Evolutionary conservation across 1,284 basidiomycete species (phyloP).

Genomic region (Meripilus lineatus): DNA sequence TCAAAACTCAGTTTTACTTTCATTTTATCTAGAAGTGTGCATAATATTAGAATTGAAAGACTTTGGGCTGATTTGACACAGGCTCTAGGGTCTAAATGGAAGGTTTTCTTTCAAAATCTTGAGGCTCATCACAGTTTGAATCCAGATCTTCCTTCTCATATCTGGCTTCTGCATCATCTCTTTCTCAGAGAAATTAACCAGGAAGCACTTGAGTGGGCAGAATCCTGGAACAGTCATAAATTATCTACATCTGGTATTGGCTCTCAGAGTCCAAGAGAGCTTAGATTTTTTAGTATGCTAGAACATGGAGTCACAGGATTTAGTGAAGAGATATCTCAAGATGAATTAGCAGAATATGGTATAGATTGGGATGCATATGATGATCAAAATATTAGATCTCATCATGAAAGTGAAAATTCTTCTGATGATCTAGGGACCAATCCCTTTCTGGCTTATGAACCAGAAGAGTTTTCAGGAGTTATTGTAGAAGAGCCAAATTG

Average conservation of each 20-base stretch:
- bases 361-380: slow-evolving; percentile 21
- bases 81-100: slow-evolving; percentile 26
- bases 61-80: slow-evolving; percentile 35
- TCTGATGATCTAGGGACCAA: neutral
- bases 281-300: slow-evolving; percentile 15
- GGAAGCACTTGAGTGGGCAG: slow-evolving; percentile 16
- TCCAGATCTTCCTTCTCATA: slow-evolving; percentile 12
- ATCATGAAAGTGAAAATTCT: slow-evolving; percentile 14
- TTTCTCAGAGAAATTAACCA: slow-evolving; percentile 16
- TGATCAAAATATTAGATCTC: slow-evolving; percentile 14
- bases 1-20: too few species aligned
- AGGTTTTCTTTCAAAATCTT: slow-evolving; percentile 26
- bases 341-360: too few species aligned
- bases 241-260: slow-evolving; percentile 13
- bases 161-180: slow-evolving; percentile 24
- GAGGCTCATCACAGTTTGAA: slow-evolving; percentile 20
- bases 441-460: slow-evolving; percentile 1
- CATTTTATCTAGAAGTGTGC: slow-evolving; percentile 12
- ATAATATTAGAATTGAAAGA: slow-evolving; percentile 19
- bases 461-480: neutral
- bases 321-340: slow-evolving; percentile 8
- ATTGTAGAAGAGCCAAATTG: slow-evolving; percentile 2
- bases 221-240: slow-evolving; percentile 24
- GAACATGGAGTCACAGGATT: slow-evolving; percentile 9
- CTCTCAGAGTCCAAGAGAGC: slow-evolving; percentile 10